Evolutionary conservation across 116 monocot genomes (phyloP), one percentile per base, ranked within the genome.

Genomic region (Trichopus zeylanicus): DNA sequence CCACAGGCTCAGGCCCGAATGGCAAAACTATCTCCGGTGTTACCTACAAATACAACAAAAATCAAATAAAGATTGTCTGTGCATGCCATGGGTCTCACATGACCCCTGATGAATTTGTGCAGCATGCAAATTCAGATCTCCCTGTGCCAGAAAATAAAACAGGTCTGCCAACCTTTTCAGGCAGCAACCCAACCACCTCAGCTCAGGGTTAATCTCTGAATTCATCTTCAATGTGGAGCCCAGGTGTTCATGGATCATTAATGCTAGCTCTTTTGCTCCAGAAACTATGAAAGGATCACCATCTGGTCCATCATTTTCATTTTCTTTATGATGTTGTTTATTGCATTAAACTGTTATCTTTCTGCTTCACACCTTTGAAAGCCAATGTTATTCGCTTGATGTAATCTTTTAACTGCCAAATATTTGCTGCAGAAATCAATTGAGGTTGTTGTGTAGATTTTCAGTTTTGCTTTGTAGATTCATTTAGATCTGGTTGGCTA

Each of bases 61-160:
- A 76, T 18, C 83, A 90, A 59, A 53, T 95, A 47, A 89, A 78
- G 59, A 90, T 95, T 13, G 90, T 95, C 0, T 95, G 95, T 58
- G 95, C 95, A 24, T 95, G 95, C 70, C 95, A 95, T 69, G 95
- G 90, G 16, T 42, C 67, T 30, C 95, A 95, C 77, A 70, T 90
- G 89, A 71, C 79, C 22, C 90, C 81, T 0, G 90, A 90, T 62
- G 90, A 95, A 62, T 95, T 95, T 54, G 54, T 84, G 25, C 86
- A 69, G 33, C 95, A 95, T 68, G 95, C 95, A 33, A 77, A 46
- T 60, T 52, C 46, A 3, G 85, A 80, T 56, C 67, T 29, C 16
- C n/a, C 25, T 0, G 34, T 61, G 21, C 61, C 64, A 26, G 74
- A 81, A 48, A 75, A 69, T 15, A 72, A 58, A 34, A 23, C 69